Base-by-base conservation (phyloP, 139 green algal species). In the Chlorella vulgaris region DNA sequence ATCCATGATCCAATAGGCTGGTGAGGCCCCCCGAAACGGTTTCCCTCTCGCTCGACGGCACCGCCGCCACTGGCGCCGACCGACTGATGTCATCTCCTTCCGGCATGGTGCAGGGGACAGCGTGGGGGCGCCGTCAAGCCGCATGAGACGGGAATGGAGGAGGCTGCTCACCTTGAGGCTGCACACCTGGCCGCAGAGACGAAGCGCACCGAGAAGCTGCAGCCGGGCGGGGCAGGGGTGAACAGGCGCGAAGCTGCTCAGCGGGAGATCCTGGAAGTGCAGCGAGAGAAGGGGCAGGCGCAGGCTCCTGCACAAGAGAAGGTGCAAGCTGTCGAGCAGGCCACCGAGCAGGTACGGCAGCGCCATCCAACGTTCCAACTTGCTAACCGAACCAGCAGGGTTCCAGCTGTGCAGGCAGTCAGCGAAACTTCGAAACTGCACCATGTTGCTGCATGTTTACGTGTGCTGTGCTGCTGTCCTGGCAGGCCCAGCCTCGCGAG, bases 211-310 rank as follows among this genome's bases (percentile, higher is more conserved):
- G 15, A 4, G 13, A 35, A 73, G 36, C 36, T 53, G 36, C 74
- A 58, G 24, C 50, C 71, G 3, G 55, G 58, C 38, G 29, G 18
- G 33, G 74, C 58, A 2, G 40, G 28, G n/a, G 24, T 70, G 7
- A 55, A 79, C 73, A 24, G 38, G 15, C 43, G n/a, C 3, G 74
- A 39, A 58, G 74, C 74, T 26, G 58, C n/a, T 0, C 22, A 70
- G 36, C 65, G 43, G 10, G 74, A 80, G n/a, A 43, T 71, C 18
- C 26, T 60, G 58, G 36, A 70, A n/a, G 40, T 71, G 38, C 40
- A 80, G 58, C 13, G 24, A 15, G 74, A 80, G 58, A 70, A 70
- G 55, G 74, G 29, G 24, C 0, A 0, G 19, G 66, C 21, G 19
- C 22, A 0, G 63, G 10, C 5, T 6, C 31, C 29, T 26, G 63